A percentile compares a stretch with the other conserved stretches of the same genome.
Evolutionary conservation across 2,329 filamentous ascomycete species (phyloP).

Genomic region (Periconia macrospinosa): DNA sequence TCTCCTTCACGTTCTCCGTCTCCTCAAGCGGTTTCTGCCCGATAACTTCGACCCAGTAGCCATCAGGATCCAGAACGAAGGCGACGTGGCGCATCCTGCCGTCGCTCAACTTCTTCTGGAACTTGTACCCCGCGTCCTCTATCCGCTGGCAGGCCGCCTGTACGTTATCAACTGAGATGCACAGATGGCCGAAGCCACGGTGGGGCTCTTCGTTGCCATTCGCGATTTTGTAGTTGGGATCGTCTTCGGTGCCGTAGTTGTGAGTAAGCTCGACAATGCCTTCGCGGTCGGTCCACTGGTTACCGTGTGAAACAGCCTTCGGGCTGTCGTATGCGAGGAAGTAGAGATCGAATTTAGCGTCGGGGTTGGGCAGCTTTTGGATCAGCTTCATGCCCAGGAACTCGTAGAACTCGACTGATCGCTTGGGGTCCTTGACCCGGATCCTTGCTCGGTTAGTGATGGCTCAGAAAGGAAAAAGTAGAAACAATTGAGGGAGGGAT

Average conservation of each 20-base stretch:
- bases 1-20: constrained; percentile 71
- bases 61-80: constrained; percentile 86
- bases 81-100: constrained; percentile 75
- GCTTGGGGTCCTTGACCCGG: constrained; percentile 91
- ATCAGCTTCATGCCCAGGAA: constrained; percentile 85
- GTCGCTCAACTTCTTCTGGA: constrained; percentile 92
- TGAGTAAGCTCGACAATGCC: constrained; percentile 85
- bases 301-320: constrained; percentile 71
- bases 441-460: constrained; percentile 60
- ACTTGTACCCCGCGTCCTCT: constrained; percentile 86
- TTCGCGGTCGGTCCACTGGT: constrained; percentile 78
- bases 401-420: constrained; percentile 85
- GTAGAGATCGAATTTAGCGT: constrained; percentile 92
- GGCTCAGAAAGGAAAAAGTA: neutral
- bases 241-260: constrained; percentile 86
- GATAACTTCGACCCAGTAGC: constrained; percentile 73
- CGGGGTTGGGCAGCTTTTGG: constrained; percentile 78
- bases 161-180: constrained; percentile 69
- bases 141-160: constrained; percentile 88
- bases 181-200: constrained; percentile 82
- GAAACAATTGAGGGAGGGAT: constrained; percentile 3
- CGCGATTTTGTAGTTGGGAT: constrained; percentile 76
- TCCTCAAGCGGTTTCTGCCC: constrained; percentile 71
- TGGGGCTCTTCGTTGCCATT: constrained; percentile 93
- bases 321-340: constrained; percentile 88